Evolutionary conservation across 176 grass and related monocot genomes (phyloP), one percentile per base, ranked within the genome.

Genomic region (Carex pumila): DNA sequence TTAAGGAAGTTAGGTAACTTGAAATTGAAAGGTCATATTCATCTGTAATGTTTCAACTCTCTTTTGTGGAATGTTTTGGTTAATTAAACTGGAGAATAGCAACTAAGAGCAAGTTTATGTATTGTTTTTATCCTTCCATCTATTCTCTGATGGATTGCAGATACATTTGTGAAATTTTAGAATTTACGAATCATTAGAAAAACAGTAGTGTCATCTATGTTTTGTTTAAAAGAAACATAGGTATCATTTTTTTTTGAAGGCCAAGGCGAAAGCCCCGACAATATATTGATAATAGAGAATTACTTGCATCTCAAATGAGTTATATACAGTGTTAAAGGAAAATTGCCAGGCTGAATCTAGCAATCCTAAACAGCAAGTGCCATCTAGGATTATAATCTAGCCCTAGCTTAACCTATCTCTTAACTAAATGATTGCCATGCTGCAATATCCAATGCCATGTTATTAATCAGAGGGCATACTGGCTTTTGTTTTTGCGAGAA

Each of bases 151-250:
- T 70, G 67, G 43, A 22, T 73, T 50, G 50, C 11, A 50, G 70
- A 52, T 50, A n/a, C 7, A 9, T 45, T 47, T 71, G 37, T 47
- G 45, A 65, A 47, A 7, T 36, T 14, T 67, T 31, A 25, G 25
- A 30, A 64, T n/a, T 12, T 30, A 12, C 7, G 19, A 63, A 29
- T 63, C 22, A 25, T 63, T 21, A 21, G 25, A 5, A 64, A 64
- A 64, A 10, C 65, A 3, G 0, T 69, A 39, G 65, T 69, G 32
- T 69, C 8, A 39, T 69, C 12, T 53, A 53, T 75, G 47, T 19
- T 74, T 74, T 74, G 45, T 74, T 53, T 74, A 45, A 52, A 71
- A 74, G 45, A 74, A 74, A 52, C 43, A 74, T 52, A 74, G 13
- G 11, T 52, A 52, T 45, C 12, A 29, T 75, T 30, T 25, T 25